Conservation (phyloP, 148 eudicot genomes). For the Pouteria glomerata region DNA sequence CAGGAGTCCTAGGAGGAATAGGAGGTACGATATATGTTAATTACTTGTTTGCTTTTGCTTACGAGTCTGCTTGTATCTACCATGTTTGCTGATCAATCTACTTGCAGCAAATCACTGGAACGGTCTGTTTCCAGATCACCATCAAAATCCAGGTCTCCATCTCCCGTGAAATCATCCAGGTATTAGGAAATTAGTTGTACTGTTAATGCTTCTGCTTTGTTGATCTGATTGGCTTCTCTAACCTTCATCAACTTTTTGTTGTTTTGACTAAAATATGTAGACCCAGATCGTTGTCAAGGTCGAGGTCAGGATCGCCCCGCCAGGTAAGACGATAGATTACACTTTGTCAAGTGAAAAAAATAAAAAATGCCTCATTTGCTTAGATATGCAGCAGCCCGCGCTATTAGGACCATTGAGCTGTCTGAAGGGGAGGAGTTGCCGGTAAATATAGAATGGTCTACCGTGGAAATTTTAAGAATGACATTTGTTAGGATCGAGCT, state of each 20-base stretch:
- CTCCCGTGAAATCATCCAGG: conserved; percentile 80
- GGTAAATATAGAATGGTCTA: too few species aligned
- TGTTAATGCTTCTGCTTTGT: background rate
- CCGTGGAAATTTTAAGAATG: background rate
- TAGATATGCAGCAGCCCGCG: too few species aligned
- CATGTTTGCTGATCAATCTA: background rate
- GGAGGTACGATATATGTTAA: conserved; percentile 36
- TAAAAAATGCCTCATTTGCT: background rate
- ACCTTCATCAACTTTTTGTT: background rate
- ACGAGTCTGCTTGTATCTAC: conserved; percentile 1
- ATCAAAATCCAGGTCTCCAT: conserved; percentile 64
- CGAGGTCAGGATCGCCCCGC: conserved; percentile 20
- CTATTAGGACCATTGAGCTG: background rate
- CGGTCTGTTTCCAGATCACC: conserved; percentile 68
- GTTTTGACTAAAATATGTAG: conserved; percentile 12
- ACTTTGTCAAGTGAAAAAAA: background rate
- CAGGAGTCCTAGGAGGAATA: conserved; percentile 59
- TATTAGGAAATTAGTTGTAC: conserved; percentile 13
- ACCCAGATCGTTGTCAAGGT: conserved; percentile 17
- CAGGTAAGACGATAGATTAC: conserved; percentile 11
- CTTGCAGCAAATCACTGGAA: conserved; percentile 55
- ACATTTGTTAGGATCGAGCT: background rate
- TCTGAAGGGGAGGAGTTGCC: background rate
- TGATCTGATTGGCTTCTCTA: background rate
- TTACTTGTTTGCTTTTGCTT: background rate